Percentiles rank a stretch among this genome's conserved stretches.
phyloP scores from a whole-genome alignment of 306 rosid species.

The Glycine latifolia region DNA sequence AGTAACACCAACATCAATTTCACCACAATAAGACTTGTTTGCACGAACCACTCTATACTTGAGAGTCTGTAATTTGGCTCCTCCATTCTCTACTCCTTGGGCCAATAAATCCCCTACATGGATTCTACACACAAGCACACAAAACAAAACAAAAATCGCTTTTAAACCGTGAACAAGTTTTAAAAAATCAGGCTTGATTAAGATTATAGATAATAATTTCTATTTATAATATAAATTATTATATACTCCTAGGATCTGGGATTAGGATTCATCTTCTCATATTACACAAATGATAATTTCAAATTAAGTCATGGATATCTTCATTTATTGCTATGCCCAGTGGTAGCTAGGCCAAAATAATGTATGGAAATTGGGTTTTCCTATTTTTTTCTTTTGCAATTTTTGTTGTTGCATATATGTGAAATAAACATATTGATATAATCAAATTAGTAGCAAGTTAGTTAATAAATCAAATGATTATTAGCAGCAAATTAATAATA shows the following conservation, averaged over 20 bases:
- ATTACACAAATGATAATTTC: too few species aligned
- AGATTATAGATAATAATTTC: not conserved
- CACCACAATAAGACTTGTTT: conserved; percentile 63
- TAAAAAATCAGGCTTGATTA: not conserved
- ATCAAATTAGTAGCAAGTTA: too few species aligned
- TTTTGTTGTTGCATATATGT: too few species aligned
- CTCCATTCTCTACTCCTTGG: conserved; percentile 67
- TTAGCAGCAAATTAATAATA: too few species aligned
- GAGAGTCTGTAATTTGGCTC: conserved; percentile 54
- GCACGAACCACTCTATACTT: conserved; percentile 64
- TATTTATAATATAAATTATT: too few species aligned
- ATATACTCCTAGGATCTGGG: not conserved
- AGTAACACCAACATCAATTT: conserved; percentile 66
- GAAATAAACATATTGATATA: too few species aligned
- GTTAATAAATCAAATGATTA: too few species aligned
- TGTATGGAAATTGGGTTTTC: too few species aligned
- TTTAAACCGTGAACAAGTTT: not conserved
- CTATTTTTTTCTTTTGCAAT: too few species aligned
- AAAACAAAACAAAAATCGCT: not conserved
- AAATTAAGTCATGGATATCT: not conserved
- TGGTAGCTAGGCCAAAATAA: too few species aligned
- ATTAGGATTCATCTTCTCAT: not conserved
- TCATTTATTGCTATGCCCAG: too few species aligned
- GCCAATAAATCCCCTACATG: conserved; percentile 62
- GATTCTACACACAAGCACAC: conserved; percentile 37